phyloP scores from a whole-genome alignment of 2,329 filamentous ascomycete genomes.

The Ophiostoma triangulosporum region DNA sequence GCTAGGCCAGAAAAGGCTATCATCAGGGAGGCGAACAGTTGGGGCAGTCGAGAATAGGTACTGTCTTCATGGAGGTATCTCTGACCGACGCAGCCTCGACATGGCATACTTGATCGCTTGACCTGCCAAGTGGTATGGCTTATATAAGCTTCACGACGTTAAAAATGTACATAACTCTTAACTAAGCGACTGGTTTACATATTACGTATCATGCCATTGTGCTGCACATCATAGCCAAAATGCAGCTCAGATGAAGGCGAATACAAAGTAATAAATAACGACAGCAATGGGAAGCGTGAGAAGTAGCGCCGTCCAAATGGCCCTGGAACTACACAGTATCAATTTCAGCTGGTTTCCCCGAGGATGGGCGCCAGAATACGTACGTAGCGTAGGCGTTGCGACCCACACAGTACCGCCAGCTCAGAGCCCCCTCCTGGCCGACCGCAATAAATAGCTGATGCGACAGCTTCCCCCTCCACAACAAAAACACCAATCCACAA shows the following conservation, averaged over 20 bases:
- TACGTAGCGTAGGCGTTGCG: background rate
- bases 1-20: background rate
- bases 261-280: too few species aligned
- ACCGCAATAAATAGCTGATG: conserved; percentile 5
- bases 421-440: background rate
- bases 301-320: too few species aligned
- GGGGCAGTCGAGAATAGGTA: too few species aligned
- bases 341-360: conserved; percentile 7
- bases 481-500: background rate
- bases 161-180: background rate
- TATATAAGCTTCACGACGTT: background rate
- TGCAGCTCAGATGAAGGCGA: too few species aligned
- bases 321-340: too few species aligned
- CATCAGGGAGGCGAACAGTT: too few species aligned
- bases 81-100: too few species aligned
- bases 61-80: too few species aligned
- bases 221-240: too few species aligned
- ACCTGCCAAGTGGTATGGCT: background rate
- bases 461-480: conserved; percentile 3
- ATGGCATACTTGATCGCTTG: background rate
- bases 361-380: conserved; percentile 4
- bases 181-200: background rate
- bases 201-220: too few species aligned
- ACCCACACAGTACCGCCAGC: background rate
- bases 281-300: too few species aligned